Conservation (phyloP, 257 asterid species). For the Scutellaria barbata region DNA sequence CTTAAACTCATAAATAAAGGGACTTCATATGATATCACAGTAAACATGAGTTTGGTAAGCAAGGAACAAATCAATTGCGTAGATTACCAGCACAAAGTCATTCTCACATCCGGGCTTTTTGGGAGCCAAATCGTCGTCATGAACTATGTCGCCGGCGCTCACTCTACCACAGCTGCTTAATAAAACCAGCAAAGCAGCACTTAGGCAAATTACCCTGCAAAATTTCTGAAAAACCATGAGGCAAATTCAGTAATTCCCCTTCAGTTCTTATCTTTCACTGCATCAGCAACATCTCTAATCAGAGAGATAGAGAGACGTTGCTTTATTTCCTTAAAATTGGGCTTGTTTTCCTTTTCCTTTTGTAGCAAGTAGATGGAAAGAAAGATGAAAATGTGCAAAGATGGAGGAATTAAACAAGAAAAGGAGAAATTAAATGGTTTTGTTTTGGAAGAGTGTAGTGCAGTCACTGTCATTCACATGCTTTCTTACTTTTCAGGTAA, state of each 20-base stretch:
- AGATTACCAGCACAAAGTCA: conserved; percentile 77
- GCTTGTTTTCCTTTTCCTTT: neutral
- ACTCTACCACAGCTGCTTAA: conserved; percentile 46
- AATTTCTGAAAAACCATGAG: conserved; percentile 54
- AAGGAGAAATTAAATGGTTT: neutral
- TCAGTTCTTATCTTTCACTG: conserved; percentile 30
- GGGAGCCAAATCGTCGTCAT: conserved; percentile 59
- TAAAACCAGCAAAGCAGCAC: conserved; percentile 43
- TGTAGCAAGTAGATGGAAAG: too few species aligned
- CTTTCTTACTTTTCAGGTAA: neutral
- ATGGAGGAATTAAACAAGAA: neutral
- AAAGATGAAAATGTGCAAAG: too few species aligned
- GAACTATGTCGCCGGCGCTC: conserved; percentile 82
- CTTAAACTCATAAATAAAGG: conserved; percentile 3
- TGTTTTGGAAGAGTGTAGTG: neutral
- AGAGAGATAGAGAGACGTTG: conserved; percentile 14
- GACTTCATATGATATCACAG: conserved; percentile 8
- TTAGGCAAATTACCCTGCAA: conserved; percentile 44
- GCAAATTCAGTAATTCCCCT: conserved; percentile 19
- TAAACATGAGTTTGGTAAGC: conserved; percentile 28
- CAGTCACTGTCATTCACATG: neutral
- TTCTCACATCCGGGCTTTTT: conserved; percentile 92
- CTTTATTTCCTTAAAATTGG: neutral
- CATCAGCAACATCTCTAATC: conserved; percentile 31
- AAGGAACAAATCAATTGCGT: conserved; percentile 24